Conservation (phyloP, 2,329 filamentous ascomycete species). For the Coniochaeta prunicola region DNA sequence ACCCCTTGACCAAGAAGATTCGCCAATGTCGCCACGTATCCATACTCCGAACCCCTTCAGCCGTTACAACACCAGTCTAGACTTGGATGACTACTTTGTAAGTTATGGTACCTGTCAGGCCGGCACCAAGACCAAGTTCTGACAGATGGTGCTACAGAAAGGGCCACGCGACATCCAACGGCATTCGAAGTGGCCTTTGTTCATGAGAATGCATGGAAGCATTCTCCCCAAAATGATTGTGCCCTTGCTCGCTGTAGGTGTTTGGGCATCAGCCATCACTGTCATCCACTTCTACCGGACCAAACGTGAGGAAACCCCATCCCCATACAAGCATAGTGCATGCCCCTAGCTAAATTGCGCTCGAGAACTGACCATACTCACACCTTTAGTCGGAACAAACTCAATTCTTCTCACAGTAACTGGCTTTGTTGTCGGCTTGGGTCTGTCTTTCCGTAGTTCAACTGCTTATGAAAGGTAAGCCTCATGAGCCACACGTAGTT, state of each 20-base stretch:
- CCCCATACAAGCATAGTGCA: neutral
- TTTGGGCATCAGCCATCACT: slow-evolving; percentile 63
- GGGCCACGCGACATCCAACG: slow-evolving; percentile 63
- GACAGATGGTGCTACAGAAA: slow-evolving; percentile 17
- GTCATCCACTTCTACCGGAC: slow-evolving; percentile 31
- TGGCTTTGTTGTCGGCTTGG: slow-evolving; percentile 75
- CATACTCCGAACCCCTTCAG: slow-evolving; percentile 21
- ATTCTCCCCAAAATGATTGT: slow-evolving; percentile 68
- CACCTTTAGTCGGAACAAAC: slow-evolving; percentile 40
- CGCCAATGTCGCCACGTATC: slow-evolving; percentile 18
- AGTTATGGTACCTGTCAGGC: slow-evolving; percentile 7
- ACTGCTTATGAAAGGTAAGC: slow-evolving; percentile 66
- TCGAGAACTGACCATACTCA: neutral
- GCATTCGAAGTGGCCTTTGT: slow-evolving; percentile 74
- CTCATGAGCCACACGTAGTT: neutral
- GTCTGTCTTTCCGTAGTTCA: slow-evolving; percentile 69
- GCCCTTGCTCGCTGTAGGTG: slow-evolving; percentile 54
- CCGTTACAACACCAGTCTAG: slow-evolving; percentile 23
- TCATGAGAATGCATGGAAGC: slow-evolving; percentile 70
- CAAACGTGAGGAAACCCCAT: slow-evolving; percentile 3
- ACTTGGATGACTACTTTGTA: slow-evolving; percentile 39
- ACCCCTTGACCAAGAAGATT: slow-evolving; percentile 8
- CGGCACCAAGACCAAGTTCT: neutral
- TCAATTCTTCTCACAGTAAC: slow-evolving; percentile 74
- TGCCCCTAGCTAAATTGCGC: neutral